Evolutionary conservation across 805 yeast genomes (phyloP), one percentile per base, ranked within the genome.

Genomic region (Hanseniaspora mollemarum): DNA sequence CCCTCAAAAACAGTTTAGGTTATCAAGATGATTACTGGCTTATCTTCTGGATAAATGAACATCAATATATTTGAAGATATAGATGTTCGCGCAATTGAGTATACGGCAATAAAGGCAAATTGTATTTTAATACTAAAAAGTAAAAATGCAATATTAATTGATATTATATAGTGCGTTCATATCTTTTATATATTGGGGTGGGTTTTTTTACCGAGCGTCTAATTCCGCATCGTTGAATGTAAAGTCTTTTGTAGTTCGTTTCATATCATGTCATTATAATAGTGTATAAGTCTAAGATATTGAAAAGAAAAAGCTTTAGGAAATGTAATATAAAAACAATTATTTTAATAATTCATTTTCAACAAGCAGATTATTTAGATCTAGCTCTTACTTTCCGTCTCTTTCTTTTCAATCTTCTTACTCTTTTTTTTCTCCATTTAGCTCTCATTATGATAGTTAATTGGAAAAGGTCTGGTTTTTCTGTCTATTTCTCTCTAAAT

Each of bases 321-420:
- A 39, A 39, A 39, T 19, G 9, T 25, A 36, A 35, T 19, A 16
- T 25, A 36, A 35, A 35, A 24, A 19, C 19, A 16, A 21, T 36
- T 36, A 29, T 44, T 18, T 44, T 19, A 33, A 35, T 36, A 28
- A 45, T 35, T 41, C 36, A 25, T 37, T 36, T 29, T 51, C 46
- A 46, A 61, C 60, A 54, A 57, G 66, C 68, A 83, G 84, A 78
- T 83, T 83, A 85, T 82, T 85, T 85, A 80, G 95, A 86, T 86
- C 97, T 87, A 77, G 97, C 97, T 86, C 97, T 87, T 70, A 90
- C 96, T 95, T 90, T 90, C 96, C 97, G 96, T 84, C 97, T 86
- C 95, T 90, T 90, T 81, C 96, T 87, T 86, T 90, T 90, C 73
- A 90, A 85, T 86, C 97, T 87, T 86, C 97, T 88, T 76, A 84